These are phyloP conservation scores for Erythrophleum ivorense DNA, from an alignment of 331 rosid species.

Conservation along the genomic window DNA sequence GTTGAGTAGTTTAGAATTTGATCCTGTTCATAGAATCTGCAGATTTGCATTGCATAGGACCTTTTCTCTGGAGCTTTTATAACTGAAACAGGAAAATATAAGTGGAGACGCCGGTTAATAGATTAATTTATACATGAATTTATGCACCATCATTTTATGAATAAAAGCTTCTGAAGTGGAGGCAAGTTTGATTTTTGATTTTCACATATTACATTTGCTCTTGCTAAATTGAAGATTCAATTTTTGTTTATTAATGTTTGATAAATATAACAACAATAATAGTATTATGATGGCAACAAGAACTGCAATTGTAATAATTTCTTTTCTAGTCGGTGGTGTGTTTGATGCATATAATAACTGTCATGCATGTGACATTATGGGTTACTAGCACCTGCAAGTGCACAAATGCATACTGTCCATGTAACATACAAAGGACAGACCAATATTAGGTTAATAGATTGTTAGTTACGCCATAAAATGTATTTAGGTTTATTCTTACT, in stretches of 20 bases:
- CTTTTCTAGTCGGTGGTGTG: not conserved
- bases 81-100: not conserved
- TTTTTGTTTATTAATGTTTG: conserved; percentile 4
- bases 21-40: not conserved
- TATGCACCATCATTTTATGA: conserved; percentile 9
- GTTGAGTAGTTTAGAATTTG: not conserved
- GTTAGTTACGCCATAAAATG: not conserved
- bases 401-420: not conserved
- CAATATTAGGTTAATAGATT: not conserved
- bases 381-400: not conserved
- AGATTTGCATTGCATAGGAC: not conserved
- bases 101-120: not conserved
- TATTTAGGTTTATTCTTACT: not conserved
- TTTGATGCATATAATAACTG: conserved; percentile 23
- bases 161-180: not conserved
- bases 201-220: not conserved
- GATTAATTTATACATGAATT: conserved; percentile 2
- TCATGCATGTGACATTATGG: not conserved
- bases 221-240: conserved; percentile 9
- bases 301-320: not conserved
- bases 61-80: not conserved
- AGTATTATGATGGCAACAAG: not conserved
- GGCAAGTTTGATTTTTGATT: not conserved
- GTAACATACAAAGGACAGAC: not conserved
- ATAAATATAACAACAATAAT: not conserved